These are phyloP conservation scores for Scopulariopsis brevicaulis DNA, from an alignment of 2,329 filamentous ascomycete genomes.

Conservation along the genomic window DNA sequence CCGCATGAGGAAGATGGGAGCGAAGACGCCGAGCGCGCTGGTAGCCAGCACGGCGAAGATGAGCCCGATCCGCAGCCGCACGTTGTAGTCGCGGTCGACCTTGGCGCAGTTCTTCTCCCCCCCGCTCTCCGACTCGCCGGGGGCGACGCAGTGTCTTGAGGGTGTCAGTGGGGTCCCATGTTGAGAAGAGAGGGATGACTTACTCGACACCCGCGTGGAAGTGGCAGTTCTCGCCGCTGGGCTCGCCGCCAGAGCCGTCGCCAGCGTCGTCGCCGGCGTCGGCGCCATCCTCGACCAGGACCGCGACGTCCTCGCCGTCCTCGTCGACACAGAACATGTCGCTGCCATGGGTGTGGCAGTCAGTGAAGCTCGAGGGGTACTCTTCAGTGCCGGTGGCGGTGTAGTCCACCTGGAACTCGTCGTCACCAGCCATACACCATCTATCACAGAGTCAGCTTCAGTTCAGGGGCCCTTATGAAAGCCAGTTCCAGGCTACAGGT, in stretches of 20 bases:
- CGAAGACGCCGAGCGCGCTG: slow-evolving; percentile 55
- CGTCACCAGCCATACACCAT: slow-evolving; percentile 29
- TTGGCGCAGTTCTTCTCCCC: slow-evolving; percentile 22
- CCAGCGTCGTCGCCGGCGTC: slow-evolving; percentile 12
- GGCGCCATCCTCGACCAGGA: slow-evolving; percentile 23
- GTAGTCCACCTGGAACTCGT: slow-evolving; percentile 30
- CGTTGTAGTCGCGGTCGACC: slow-evolving; percentile 46
- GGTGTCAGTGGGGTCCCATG: not conserved
- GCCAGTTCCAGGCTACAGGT: not conserved
- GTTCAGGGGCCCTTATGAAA: slow-evolving; percentile 7
- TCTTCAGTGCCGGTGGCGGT: slow-evolving; percentile 42
- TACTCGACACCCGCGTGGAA: slow-evolving; percentile 68
- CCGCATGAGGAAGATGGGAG: slow-evolving; percentile 51
- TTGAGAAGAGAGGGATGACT: slow-evolving; percentile 14
- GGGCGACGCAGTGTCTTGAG: slow-evolving; percentile 43
- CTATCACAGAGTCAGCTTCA: slow-evolving; percentile 14
- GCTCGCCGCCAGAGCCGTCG: slow-evolving; percentile 3
- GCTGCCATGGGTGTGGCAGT: slow-evolving; percentile 49
- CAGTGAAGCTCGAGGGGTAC: slow-evolving; percentile 49
- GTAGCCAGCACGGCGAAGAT: slow-evolving; percentile 62
- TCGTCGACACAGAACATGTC: slow-evolving; percentile 52
- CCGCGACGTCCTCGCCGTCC: slow-evolving; percentile 47
- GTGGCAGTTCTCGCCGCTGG: slow-evolving; percentile 41
- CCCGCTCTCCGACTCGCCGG: slow-evolving; percentile 24
- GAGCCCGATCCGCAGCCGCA: slow-evolving; percentile 57